Conservation (phyloP, 2,329 filamentous ascomycete genomes). For the Mycosphaerelloides madeirae region DNA sequence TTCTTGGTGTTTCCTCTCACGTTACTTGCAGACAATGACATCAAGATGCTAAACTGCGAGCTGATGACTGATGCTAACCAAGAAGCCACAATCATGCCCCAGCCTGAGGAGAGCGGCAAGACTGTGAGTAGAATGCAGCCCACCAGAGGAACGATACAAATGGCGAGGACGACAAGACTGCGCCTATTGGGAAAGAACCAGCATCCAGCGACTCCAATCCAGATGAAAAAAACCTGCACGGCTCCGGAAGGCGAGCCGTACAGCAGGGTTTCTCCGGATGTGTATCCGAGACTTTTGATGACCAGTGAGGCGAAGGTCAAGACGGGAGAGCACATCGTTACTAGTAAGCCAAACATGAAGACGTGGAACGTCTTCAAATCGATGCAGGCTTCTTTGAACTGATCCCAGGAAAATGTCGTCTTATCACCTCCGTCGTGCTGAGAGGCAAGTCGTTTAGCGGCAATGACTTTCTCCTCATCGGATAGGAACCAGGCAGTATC, state of each 20-base stretch:
- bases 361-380: slow-evolving; percentile 45
- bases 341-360: slow-evolving; percentile 45
- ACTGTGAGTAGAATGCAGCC: slow-evolving; percentile 44
- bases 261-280: slow-evolving; percentile 44
- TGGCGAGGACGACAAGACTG: slow-evolving; percentile 36
- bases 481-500: slow-evolving; percentile 49
- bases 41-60: slow-evolving; percentile 39
- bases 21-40: slow-evolving; percentile 46
- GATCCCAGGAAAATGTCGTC: slow-evolving; percentile 41
- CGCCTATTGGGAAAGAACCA: slow-evolving; percentile 39
- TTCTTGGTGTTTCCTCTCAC: slow-evolving; percentile 51
- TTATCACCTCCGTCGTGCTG: slow-evolving; percentile 41
- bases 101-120: slow-evolving; percentile 38
- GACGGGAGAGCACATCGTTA: slow-evolving; percentile 46
- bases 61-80: slow-evolving; percentile 48
- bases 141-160: slow-evolving; percentile 42
- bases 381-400: slow-evolving; percentile 43
- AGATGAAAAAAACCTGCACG: slow-evolving; percentile 44
- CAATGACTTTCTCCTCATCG: slow-evolving; percentile 39
- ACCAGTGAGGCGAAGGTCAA: slow-evolving; percentile 49
- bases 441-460: slow-evolving; percentile 35
- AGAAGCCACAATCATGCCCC: slow-evolving; percentile 47
- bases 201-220: slow-evolving; percentile 42
- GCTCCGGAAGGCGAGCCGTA: slow-evolving; percentile 48
- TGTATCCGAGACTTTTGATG: slow-evolving; percentile 46